Evolutionary conservation across 2,329 filamentous ascomycete genomes (phyloP), one percentile per base, ranked within the genome.

Genomic region (Fonsecaea pugnacius): DNA sequence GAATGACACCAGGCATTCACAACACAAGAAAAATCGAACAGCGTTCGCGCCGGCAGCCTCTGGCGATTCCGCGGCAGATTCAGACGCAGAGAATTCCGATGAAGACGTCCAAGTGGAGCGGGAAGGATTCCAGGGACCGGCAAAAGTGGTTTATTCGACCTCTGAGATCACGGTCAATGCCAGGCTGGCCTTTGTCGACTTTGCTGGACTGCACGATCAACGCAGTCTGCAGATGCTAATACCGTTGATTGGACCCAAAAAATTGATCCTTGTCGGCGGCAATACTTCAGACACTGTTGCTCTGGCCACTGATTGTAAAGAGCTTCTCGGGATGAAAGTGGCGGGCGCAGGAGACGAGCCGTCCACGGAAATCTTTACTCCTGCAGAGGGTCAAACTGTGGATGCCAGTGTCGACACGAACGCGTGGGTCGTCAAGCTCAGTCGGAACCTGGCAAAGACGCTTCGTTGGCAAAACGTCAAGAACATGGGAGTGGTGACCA

Each of bases 351-450:
- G 83, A 40, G 78, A 79, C 52, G 79, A 82, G 18, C 38, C 63
- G 12, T 63, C 66, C 5, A 84, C 87, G 38, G 88, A 93, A 68
- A 91, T 99, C 4, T 94, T 94, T 74, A 92, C 91, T 0, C 95
- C 95, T 1, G 77, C 80, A 9, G 81, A 91, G n/a, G 92, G 92
- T 27, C 81, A 84, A 36, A 81, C 83, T 14, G 84, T 99, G 48
- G 89, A 99, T 76, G 95, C 94, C 12, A 97, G 93, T 73, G 94
- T 98, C 48, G 95, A 99, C 75, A 98, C 94, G 4, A 97, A 98
- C 75, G 93, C 95, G 3, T 99, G 96, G 95, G 89, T 91, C 27
- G 91, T 99, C 65, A 96, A 93, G 77, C 84, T 99, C 18, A 92
- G 91, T 55, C 91, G 94, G 70, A 82, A 86, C 51, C 86, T 99